Conservation (phyloP, 1,284 basidiomycete species). For the Fomes fomentarius region DNA sequence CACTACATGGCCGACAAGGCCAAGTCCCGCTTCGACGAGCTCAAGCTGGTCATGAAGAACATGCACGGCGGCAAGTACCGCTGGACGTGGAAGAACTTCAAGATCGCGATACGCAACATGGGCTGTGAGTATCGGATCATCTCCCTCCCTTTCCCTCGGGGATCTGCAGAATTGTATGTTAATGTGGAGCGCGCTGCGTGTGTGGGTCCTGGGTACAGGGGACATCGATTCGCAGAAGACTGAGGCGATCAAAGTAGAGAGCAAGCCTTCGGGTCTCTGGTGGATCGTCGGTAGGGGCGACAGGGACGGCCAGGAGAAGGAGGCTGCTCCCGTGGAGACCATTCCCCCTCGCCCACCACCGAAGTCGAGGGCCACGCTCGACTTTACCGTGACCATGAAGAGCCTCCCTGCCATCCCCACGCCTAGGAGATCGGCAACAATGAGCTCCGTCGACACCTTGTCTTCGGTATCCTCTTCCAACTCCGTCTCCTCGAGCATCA, state of each 20-base stretch:
- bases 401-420: constrained; percentile 25
- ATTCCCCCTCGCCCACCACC: constrained; percentile 21
- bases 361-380: constrained; percentile 29
- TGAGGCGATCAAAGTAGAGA: constrained; percentile 62
- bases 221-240: constrained; percentile 57
- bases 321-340: constrained; percentile 12
- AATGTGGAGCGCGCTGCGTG: not conserved
- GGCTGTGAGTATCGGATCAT: constrained; percentile 62
- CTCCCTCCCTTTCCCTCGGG: constrained; percentile 3
- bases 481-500: constrained; percentile 15
- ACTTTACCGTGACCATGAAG: constrained; percentile 30
- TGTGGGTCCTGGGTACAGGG: constrained; percentile 45
- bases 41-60: constrained; percentile 71
- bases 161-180: not conserved
- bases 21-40: constrained; percentile 61
- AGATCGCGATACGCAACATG: constrained; percentile 75
- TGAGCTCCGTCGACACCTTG: constrained; percentile 32
- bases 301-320: constrained; percentile 33
- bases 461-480: constrained; percentile 24
- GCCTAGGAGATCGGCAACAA: constrained; percentile 31
- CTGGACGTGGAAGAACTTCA: constrained; percentile 82
- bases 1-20: constrained; percentile 71
- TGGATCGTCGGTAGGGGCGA: constrained; percentile 56
- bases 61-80: constrained; percentile 74
- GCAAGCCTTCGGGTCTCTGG: constrained; percentile 58